Evolutionary conservation across 1,139 yeast species (phyloP).

Genomic region (Saccharomycopsis phalli): DNA sequence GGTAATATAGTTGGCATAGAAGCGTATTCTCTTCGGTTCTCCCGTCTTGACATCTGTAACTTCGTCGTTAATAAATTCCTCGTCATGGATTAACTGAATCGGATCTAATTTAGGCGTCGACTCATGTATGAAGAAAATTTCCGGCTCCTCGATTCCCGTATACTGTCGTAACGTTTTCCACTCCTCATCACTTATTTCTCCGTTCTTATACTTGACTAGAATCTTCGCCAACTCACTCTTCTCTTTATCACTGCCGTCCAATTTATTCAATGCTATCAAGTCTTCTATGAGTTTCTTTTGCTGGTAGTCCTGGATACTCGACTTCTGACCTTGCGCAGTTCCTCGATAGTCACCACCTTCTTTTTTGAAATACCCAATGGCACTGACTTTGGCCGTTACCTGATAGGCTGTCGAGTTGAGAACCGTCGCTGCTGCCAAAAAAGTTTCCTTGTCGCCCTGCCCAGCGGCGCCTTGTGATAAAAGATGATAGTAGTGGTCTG

Average conservation of each 20-base stretch:
- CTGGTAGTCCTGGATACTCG: slow-evolving; percentile 36
- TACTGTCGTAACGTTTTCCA: slow-evolving; percentile 20
- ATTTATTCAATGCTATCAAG: slow-evolving; percentile 2
- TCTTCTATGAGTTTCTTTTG: slow-evolving; percentile 20
- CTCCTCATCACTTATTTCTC: slow-evolving; percentile 23
- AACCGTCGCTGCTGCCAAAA: slow-evolving; percentile 48
- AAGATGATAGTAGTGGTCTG: slow-evolving; percentile 44
- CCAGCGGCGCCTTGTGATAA: slow-evolving; percentile 54
- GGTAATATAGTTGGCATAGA: slow-evolving; percentile 16
- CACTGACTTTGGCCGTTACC: slow-evolving; percentile 39
- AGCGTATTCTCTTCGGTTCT: slow-evolving; percentile 10
- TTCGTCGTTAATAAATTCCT: slow-evolving; percentile 35
- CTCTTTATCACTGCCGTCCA: background rate
- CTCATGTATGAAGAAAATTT: slow-evolving; percentile 44
- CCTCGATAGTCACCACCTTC: slow-evolving; percentile 35
- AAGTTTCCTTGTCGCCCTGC: slow-evolving; percentile 64
- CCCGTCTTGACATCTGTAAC: slow-evolving; percentile 7
- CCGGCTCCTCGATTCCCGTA: slow-evolving; percentile 24
- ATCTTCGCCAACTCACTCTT: slow-evolving; percentile 6
- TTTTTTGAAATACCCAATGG: slow-evolving; percentile 40
- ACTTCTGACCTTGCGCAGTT: slow-evolving; percentile 54
- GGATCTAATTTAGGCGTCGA: slow-evolving; percentile 61
- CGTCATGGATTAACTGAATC: slow-evolving; percentile 35
- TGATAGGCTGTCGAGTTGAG: slow-evolving; percentile 42
- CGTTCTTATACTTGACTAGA: slow-evolving; percentile 22